Evolutionary conservation across 2,329 filamentous ascomycete genomes (phyloP), one percentile per base, ranked within the genome.

Genomic region (Pseudogymnoascus sp.): DNA sequence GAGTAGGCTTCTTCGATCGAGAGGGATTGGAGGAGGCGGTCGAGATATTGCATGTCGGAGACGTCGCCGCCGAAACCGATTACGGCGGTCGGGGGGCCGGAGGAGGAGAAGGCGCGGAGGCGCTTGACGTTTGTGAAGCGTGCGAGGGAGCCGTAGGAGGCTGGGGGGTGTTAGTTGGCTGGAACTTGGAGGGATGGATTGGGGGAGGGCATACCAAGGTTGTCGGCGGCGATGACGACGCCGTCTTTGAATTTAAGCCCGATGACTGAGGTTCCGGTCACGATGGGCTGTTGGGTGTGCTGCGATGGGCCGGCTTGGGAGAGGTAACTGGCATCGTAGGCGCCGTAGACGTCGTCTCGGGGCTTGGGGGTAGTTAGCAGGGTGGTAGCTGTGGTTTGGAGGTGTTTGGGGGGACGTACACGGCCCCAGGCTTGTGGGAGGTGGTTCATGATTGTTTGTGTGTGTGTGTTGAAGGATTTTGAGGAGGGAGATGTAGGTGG

Each of bases 1-100:
- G 83, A 83, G 82, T 99, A 97, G 74, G 91, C 89, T 82, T 97
- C 93, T 75, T 89, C 84, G 76, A 96, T 91, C 75, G 90, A 87
- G 71, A 97, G 88, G 67, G 90, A 89, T 73, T 84, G 88, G 70
- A 99, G 88, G 73, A 96, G 86, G 70, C 95, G 88, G 84, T 96
- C 90, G 69, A 99, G 87, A 81, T 96, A 96, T 82, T 99, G 95
- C 95, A 99, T 97, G 81, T 99, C 95, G 68, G 91, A 96, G 71
- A 99, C 88, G 80, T 99, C 95, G 76, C 95, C 95, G 76, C 92
- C 91, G 79, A 97, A 96, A 72, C 95, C 95, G 73, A 99, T 83
- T 65, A 97, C 85, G 31, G 91, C 88, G 68, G 88, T 86, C 2
- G 56, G 56, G 37, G 34, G 56, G 7, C 37, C 56, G 68, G 87